Percentiles rank a stretch among this genome's conserved stretches.
These are phyloP conservation scores for Trametes maxima DNA, from an alignment of 768 basidiomycete genomes.

Conservation along the genomic window DNA sequence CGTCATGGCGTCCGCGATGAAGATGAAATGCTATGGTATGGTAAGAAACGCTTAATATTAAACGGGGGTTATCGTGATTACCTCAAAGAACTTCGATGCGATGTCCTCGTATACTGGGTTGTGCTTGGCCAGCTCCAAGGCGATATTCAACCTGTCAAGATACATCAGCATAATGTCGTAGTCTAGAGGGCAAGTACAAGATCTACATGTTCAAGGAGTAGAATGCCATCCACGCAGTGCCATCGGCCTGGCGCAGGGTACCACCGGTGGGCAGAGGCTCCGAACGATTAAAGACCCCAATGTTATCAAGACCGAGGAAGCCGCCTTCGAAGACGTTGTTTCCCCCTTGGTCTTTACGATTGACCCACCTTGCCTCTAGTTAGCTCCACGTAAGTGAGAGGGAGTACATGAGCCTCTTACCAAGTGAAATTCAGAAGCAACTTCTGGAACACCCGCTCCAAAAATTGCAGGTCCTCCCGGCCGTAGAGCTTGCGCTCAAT, in stretches of 20 bases:
- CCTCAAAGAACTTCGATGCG: constrained; percentile 97
- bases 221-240: constrained; percentile 99
- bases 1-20: constrained; percentile 99
- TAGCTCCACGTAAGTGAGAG: neutral
- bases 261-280: constrained; percentile 97
- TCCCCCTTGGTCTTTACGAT: constrained; percentile 93
- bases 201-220: constrained; percentile 93
- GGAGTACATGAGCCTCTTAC: constrained; percentile 40
- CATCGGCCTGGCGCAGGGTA: constrained; percentile 92
- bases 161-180: constrained; percentile 3
- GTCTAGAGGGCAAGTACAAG: neutral
- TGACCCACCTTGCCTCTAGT: constrained; percentile 78
- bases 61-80: constrained; percentile 31
- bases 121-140: constrained; percentile 96
- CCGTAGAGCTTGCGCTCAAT: constrained; percentile 97
- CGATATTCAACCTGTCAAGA: constrained; percentile 83
- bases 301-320: constrained; percentile 97
- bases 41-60: constrained; percentile 15
- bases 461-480: constrained; percentile 84
- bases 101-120: constrained; percentile 98
- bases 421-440: constrained; percentile 96
- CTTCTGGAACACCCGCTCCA: constrained; percentile 99
- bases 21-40: constrained; percentile 82
- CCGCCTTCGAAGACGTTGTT: constrained; percentile 98
- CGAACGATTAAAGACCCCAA: constrained; percentile 96